A percentile compares a stretch with the other conserved stretches of the same genome.
Conservation (phyloP, 768 basidiomycete genomes). For the Pleurotus giganteus region DNA sequence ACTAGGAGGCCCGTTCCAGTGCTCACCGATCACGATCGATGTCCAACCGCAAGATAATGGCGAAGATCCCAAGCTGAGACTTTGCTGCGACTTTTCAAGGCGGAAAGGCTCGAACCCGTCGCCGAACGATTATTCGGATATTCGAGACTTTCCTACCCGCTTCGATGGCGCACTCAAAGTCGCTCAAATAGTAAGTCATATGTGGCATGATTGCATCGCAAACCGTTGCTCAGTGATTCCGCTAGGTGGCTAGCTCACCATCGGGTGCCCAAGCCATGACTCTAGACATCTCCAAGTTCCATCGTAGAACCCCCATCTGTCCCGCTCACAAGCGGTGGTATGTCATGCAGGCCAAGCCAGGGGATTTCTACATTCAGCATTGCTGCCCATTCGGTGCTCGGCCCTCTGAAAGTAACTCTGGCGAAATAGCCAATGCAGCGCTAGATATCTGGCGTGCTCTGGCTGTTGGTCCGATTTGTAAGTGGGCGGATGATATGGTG, state of each 20-base stretch:
- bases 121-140: conserved; percentile 14
- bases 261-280: conserved; percentile 21
- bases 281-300: conserved; percentile 20
- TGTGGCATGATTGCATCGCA: not conserved
- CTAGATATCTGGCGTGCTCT: conserved; percentile 14
- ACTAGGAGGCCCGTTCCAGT: conserved; percentile 14
- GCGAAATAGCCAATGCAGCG: conserved; percentile 15
- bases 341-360: conserved; percentile 12
- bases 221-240: not conserved
- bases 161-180: conserved; percentile 12
- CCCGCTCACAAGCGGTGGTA: conserved; percentile 16
- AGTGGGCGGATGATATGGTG: conserved; percentile 16
- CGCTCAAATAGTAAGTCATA: conserved; percentile 14
- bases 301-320: conserved; percentile 13
- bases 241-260: conserved; percentile 18
- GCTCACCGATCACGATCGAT: conserved; percentile 17
- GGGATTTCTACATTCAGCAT: conserved; percentile 19
- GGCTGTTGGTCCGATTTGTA: conserved; percentile 3
- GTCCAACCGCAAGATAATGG: conserved; percentile 14
- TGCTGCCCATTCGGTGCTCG: conserved; percentile 17
- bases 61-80: conserved; percentile 13
- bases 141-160: conserved; percentile 15
- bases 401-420: conserved; percentile 17
- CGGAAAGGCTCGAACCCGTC: not conserved
- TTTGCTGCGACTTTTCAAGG: conserved; percentile 19